Base-by-base conservation (phyloP, 352 stramenopile genomes). In the Globisporangium heterothallicum region DNA sequence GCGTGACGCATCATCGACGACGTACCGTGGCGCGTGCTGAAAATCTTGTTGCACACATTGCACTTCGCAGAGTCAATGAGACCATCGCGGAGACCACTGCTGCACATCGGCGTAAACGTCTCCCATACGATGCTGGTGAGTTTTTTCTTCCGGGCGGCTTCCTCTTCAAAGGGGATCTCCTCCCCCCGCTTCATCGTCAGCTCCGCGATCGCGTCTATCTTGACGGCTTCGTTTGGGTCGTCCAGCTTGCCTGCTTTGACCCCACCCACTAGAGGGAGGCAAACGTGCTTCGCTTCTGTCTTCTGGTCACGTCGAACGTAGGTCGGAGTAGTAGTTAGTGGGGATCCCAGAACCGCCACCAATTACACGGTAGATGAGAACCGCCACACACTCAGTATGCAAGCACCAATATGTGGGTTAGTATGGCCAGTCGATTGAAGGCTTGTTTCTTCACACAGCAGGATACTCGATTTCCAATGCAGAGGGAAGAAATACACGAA, bases 1-100 rank as follows among this genome's bases (percentile, higher is more conserved):
- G 79, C 79, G 49, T 90, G 79, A 24, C 79, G 79, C 79, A 90
- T 90, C 79, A 90, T 90, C 10, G 70, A 85, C 42, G 79, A 90
- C 46, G 79, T 90, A 47, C 79, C 79, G 50, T 90, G 79, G n/a
- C 79, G 64, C 49, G 79, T 88, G 24, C 76, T 88, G 55, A 90
- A 90, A 25, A 88, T 64, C 54, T 90, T 90, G 56, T 64, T 74
- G 64, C 79, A 90, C 6, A 87, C 61, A 2, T 65, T 80, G 63
- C 79, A 90, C 58, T 88, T 86, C 43, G 79, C 79, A 36, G 79
- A 81, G 52, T 90, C 79, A 19, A 88, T 64, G 42, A 86, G 54
- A 22, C 79, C 79, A 48, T 90, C 78, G 45, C 74, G 78, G 42
- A 82, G 49, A 0, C 76, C 79, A 35, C 59, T 80, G 61, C 72